Conservation (phyloP, 2,329 filamentous ascomycete species). For the Pseudocercospora crystallina region DNA sequence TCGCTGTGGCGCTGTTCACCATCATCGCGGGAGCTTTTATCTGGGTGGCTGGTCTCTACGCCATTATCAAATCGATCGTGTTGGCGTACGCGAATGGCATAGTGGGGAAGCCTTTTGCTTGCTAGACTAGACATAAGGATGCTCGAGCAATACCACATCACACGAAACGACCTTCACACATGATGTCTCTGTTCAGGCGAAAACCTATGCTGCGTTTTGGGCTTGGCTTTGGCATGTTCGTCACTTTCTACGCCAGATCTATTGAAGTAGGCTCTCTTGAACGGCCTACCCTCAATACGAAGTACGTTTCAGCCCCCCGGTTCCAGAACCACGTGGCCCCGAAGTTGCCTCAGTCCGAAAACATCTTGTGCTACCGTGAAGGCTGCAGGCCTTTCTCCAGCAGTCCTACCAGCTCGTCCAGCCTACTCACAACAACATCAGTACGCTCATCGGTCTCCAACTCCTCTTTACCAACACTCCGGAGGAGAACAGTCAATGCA, state of each 20-base stretch:
- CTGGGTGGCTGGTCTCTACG: constrained; percentile 49
- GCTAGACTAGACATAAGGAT: constrained; percentile 11
- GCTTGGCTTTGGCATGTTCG: too few species aligned
- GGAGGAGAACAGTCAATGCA: constrained; percentile 82
- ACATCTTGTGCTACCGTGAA: neutral
- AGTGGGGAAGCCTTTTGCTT: constrained; percentile 31
- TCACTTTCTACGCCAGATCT: too few species aligned
- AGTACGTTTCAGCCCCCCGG: too few species aligned
- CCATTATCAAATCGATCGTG: constrained; percentile 43
- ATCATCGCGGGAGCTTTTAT: constrained; percentile 50
- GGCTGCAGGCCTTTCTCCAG: constrained; percentile 25
- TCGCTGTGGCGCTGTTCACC: constrained; percentile 40
- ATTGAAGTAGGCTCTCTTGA: too few species aligned
- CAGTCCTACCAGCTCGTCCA: constrained; percentile 34
- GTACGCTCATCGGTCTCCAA: constrained; percentile 35
- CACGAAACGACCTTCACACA: too few species aligned
- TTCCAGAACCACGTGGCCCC: too few species aligned
- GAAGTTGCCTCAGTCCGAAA: too few species aligned
- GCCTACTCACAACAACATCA: constrained; percentile 34
- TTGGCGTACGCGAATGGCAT: constrained; percentile 31
- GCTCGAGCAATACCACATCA: too few species aligned
- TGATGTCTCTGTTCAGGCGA: too few species aligned
- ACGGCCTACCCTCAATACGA: too few species aligned
- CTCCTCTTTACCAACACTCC: constrained; percentile 38
- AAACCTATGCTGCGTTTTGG: too few species aligned